Conservation (phyloP, 1,139 yeast species). For the Yamadazyma triangularis region DNA sequence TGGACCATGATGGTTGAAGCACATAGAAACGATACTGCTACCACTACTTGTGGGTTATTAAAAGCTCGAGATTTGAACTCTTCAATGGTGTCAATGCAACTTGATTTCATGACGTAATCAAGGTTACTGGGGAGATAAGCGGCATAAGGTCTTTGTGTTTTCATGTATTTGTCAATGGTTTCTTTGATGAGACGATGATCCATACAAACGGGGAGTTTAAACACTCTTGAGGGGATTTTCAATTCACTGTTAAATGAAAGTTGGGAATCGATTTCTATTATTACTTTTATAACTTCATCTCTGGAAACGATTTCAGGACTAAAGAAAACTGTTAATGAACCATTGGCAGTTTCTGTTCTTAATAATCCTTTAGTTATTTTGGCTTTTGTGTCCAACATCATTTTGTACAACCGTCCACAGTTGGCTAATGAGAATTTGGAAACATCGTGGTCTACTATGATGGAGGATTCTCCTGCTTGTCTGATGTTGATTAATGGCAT, state of each 20-base stretch:
- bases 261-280: constrained; percentile 1
- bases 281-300: background rate
- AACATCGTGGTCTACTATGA: constrained; percentile 5
- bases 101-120: constrained; percentile 5
- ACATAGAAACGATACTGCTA: constrained; percentile 6
- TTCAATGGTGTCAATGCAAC: constrained; percentile 5
- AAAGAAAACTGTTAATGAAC: constrained; percentile 4
- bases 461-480: constrained; percentile 5
- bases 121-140: constrained; percentile 5
- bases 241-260: constrained; percentile 2
- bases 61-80: constrained; percentile 5
- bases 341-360: constrained; percentile 5
- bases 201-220: constrained; percentile 5
- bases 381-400: constrained; percentile 2
- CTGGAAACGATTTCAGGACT: constrained; percentile 1
- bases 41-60: constrained; percentile 4
- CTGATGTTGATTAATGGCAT: constrained; percentile 2
- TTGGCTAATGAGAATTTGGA: constrained; percentile 4
- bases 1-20: constrained; percentile 6
- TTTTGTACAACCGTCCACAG: constrained; percentile 4
- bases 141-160: constrained; percentile 6
- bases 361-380: background rate
- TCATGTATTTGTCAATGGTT: constrained; percentile 4
- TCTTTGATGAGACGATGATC: constrained; percentile 5
- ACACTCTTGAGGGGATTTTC: constrained; percentile 4